Evolutionary conservation across 352 stramenopile genomes (phyloP).

Genomic region (Globisporangium nodosum): DNA sequence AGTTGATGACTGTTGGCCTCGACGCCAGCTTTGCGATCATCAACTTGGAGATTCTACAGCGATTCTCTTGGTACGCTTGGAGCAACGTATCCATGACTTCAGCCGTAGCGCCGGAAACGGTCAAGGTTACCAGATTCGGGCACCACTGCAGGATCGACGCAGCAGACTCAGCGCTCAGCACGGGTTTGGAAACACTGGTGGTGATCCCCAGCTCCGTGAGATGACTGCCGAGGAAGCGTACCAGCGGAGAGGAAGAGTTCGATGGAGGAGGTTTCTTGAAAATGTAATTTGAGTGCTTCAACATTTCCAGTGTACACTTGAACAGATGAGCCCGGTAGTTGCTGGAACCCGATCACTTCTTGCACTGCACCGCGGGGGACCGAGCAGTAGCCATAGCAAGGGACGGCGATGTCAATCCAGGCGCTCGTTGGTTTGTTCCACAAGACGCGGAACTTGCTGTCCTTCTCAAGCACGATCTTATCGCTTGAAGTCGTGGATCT

Average conservation of each 20-base stretch:
- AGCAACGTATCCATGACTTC: neutral
- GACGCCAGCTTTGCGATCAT: neutral
- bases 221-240: too few relatives aligned
- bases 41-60: neutral
- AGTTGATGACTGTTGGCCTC: neutral
- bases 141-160: neutral
- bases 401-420: neutral
- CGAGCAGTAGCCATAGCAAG: neutral
- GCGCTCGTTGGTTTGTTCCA: neutral
- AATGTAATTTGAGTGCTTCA: neutral
- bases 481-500: too few relatives aligned
- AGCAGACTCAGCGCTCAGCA: too few relatives aligned
- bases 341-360: neutral
- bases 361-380: neutral
- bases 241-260: too few relatives aligned
- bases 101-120: neutral
- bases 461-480: neutral
- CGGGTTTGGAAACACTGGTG: too few relatives aligned
- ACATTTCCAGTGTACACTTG: neutral
- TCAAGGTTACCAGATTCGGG: neutral
- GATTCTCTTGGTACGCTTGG: neutral
- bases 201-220: too few relatives aligned
- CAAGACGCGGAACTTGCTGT: too few relatives aligned
- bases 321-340: too few relatives aligned
- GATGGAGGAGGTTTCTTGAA: too few relatives aligned